A percentile compares a stretch with the other conserved stretches of the same genome.
phyloP scores from a whole-genome alignment of 176 grass and related monocot species.

The Oryza longistaminata region DNA sequence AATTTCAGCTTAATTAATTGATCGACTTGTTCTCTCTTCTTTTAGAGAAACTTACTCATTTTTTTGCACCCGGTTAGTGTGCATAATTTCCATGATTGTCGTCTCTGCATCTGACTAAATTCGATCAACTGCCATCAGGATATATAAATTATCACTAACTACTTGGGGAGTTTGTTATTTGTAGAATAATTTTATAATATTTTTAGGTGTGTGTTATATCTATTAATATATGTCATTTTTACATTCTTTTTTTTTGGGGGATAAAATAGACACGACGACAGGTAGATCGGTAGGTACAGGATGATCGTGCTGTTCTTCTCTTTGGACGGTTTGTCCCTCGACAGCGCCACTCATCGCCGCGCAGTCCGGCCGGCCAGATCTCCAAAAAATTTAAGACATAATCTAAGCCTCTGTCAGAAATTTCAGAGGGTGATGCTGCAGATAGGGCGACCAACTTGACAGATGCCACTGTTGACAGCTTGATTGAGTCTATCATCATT shows the following conservation, averaged over 20 bases:
- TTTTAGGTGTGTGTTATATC: not conserved
- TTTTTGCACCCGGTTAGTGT: not conserved
- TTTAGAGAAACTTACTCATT: not conserved
- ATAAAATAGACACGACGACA: not conserved
- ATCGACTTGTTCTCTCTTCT: not conserved
- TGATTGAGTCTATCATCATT: slow-evolving; percentile 54
- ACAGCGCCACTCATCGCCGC: slow-evolving; percentile 27
- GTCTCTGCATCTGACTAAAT: not conserved
- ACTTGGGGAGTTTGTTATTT: not conserved
- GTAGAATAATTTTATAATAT: too few species aligned
- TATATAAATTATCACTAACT: not conserved
- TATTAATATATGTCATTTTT: not conserved
- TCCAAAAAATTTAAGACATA: not conserved
- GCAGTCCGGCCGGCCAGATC: slow-evolving; percentile 26
- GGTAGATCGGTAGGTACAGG: slow-evolving; percentile 16
- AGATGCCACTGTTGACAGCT: slow-evolving; percentile 51
- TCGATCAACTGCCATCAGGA: not conserved
- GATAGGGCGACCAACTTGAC: slow-evolving; percentile 53
- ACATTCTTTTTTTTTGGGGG: not conserved
- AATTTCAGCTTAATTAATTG: too few species aligned
- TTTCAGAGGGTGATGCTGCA: slow-evolving; percentile 65
- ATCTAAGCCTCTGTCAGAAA: slow-evolving; percentile 48
- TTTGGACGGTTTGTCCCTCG: slow-evolving; percentile 51
- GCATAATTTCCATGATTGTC: not conserved
- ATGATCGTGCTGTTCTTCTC: slow-evolving; percentile 40